Conservation (phyloP, 768 basidiomycete species). For the Gautieria morchelliformis region DNA sequence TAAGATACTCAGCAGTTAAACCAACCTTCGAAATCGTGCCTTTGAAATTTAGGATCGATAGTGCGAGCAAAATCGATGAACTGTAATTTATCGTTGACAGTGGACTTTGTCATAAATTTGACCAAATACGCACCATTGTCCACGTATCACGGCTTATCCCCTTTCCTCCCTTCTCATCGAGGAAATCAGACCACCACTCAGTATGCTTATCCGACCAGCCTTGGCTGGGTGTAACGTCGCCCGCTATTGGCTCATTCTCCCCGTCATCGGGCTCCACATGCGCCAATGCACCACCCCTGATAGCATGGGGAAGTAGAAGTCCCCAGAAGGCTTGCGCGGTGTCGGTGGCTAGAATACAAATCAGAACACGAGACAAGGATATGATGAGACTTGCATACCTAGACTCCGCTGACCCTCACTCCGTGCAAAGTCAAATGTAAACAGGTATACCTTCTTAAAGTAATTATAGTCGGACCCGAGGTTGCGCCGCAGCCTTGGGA, state of each 20-base stretch:
- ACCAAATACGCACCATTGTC: conserved; percentile 55
- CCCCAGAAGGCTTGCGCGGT: conserved; percentile 70
- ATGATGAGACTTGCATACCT: conserved; percentile 32
- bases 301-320: conserved; percentile 65
- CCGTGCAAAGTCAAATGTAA: conserved; percentile 74
- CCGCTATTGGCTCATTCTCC: conserved; percentile 31
- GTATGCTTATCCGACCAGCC: conserved; percentile 60
- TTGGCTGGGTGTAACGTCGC: conserved; percentile 15
- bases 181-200: conserved; percentile 72
- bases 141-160: conserved; percentile 87
- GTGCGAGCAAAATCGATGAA: conserved; percentile 72
- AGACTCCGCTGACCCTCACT: conserved; percentile 72
- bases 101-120: not conserved
- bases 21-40: conserved; percentile 70
- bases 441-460: conserved; percentile 70
- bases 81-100: conserved; percentile 27
- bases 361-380: not conserved
- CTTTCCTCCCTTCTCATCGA: conserved; percentile 53
- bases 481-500: conserved; percentile 46
- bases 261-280: conserved; percentile 29
- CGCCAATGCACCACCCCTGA: conserved; percentile 54
- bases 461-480: conserved; percentile 58
- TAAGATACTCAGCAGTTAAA: not conserved
- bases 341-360: conserved; percentile 41
- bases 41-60: conserved; percentile 61